A percentile compares a stretch with the other conserved stretches of the same genome.
Evolutionary conservation across 139 green algal genomes (phyloP).

Genomic region (Trebouxia sp.): DNA sequence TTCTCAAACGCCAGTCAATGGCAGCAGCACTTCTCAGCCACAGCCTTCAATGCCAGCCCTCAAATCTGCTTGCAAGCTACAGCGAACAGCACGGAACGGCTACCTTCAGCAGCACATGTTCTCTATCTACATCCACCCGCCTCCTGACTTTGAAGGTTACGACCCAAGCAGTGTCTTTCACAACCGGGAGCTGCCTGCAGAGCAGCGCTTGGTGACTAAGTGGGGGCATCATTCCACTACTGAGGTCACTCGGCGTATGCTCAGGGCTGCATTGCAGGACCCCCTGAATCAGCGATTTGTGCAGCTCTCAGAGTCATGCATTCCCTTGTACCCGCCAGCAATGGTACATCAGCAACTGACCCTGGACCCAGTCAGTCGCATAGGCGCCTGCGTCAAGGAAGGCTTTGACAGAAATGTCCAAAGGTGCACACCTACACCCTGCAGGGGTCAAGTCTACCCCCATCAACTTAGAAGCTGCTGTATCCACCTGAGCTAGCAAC

Average conservation of each 20-base stretch:
- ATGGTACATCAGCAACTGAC: conserved; percentile 38
- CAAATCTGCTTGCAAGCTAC: not conserved
- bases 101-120: conserved; percentile 27
- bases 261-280: conserved; percentile 37
- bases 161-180: not conserved
- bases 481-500: too few species aligned
- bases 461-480: too few species aligned
- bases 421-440: not conserved
- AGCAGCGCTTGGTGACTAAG: not conserved
- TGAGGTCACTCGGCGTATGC: conserved; percentile 36
- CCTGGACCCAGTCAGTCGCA: conserved; percentile 8
- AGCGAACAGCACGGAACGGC: conserved; percentile 9
- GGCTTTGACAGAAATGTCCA: conserved; percentile 19
- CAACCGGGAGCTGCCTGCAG: not conserved
- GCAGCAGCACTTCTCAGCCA: not conserved
- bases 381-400: conserved; percentile 16
- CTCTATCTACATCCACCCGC: conserved; percentile 20
- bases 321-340: conserved; percentile 42
- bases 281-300: conserved; percentile 46
- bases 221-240: conserved; percentile 21
- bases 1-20: not conserved
- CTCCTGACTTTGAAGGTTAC: conserved; percentile 12
- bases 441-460: too few species aligned
- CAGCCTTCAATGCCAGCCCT: conserved; percentile 1
- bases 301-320: conserved; percentile 42